Base-by-base conservation (phyloP, 140 eudicot genomes). In the Senecio squalidus region DNA sequence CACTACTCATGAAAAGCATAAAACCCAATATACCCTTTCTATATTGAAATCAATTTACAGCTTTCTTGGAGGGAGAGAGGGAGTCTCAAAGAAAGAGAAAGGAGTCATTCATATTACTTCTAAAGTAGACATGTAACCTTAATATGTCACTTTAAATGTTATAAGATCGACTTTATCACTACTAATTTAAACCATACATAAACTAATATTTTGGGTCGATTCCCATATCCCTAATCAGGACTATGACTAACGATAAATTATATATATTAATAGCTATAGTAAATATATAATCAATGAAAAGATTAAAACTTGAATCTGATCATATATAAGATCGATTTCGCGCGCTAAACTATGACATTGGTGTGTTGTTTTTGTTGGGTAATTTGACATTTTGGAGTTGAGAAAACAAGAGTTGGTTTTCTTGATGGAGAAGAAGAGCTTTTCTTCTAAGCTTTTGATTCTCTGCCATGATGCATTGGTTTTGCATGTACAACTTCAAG, bases 381-480 rank as follows among this genome's bases (percentile, higher is more conserved):
- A 24, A 30, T 43, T 64, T 65, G 68, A 58, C 77, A 56, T 39
- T 43, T 48, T 64, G 72, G 41, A 72, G 72, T 55, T 56, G 72
- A 38, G 69, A 71, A 22, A 59, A 67, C 80, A 82, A 72, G 67
- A 68, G 47, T 65, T 60, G 74, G 75, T 82, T 82, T 65, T 82
- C 89, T 60, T 67, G 79, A 62, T 64, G 77, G 55, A 82, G 89
- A 20, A 75, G 46, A 48, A 73, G 67, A 21, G 82, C 89, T 50
- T 75, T 71, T 55, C 74, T 67, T 72, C 82, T 68, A 31, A 82
- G 89, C 65, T 41, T 78, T 47, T 79, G 75, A 64, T 78, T 82
- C 64, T 75, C 85, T 78, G 75, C 69, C 30, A 71, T 78, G 27
- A 82, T 82, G 79, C 82, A 54, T 75, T 63, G 69, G 74, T 82